phyloP scores from a whole-genome alignment of 495 filamentous ascomycete species.

The Trichoderma erinaceum region DNA sequence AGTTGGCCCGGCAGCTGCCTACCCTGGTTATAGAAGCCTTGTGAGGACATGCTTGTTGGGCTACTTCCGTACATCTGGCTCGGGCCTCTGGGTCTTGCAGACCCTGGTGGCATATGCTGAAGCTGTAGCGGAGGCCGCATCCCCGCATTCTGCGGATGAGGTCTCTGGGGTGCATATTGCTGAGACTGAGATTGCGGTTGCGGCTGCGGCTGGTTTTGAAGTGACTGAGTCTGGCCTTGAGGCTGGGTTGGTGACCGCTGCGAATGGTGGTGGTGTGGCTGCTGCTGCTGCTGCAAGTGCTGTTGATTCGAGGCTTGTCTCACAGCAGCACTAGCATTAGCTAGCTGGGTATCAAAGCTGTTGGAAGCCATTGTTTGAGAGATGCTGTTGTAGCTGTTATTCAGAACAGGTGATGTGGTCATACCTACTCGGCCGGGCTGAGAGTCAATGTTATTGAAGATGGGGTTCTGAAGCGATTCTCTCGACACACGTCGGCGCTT shows the following conservation, averaged over 20 bases:
- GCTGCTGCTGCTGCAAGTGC: conserved; percentile 20
- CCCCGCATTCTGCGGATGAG: conserved; percentile 21
- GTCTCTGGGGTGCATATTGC: conserved; percentile 24
- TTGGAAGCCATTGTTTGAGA: not conserved
- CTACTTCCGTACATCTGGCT: not conserved
- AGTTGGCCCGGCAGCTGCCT: not conserved
- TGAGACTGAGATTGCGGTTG: conserved; percentile 20
- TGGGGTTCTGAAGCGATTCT: not conserved
- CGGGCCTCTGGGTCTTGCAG: not conserved
- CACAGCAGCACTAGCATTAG: not conserved
- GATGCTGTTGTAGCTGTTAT: conserved; percentile 8
- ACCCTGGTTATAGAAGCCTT: not conserved
- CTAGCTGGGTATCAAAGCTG: not conserved
- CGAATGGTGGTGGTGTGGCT: conserved; percentile 8
- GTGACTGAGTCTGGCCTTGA: conserved; percentile 23
- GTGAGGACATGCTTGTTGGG: not conserved
- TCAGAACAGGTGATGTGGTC: not conserved
- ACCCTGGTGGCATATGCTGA: not conserved
- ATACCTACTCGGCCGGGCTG: not conserved
- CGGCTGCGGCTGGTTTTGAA: conserved; percentile 21
- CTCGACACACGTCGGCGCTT: not conserved
- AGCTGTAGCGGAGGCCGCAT: conserved; percentile 4
- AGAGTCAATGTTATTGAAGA: not conserved
- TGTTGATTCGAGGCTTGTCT: conserved; percentile 21
- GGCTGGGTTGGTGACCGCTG: conserved; percentile 19